These are phyloP conservation scores for Ottelia alismoides DNA, from an alignment of 106 monocot species.

Conservation along the genomic window DNA sequence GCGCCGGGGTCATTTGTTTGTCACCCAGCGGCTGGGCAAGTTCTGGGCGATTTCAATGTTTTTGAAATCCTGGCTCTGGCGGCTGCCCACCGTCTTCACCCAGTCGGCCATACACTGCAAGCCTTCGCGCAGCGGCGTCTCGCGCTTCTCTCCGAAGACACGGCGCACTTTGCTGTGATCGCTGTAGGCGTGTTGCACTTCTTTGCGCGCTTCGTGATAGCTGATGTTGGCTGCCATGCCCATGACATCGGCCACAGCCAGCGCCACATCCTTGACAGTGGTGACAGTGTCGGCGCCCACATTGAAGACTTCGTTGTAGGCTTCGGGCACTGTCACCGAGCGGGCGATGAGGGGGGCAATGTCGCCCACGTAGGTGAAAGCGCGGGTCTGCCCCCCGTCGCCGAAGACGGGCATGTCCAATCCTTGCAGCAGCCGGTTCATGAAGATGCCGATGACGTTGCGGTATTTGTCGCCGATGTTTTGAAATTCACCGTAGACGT, in stretches of 20 bases:
- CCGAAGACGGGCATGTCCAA: neutral
- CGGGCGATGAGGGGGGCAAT: neutral
- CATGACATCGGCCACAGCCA: neutral
- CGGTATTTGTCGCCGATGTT: neutral
- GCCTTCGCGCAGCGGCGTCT: neutral
- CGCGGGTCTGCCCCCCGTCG: neutral
- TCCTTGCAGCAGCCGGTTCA: neutral
- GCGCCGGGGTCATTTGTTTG: too few relatives aligned
- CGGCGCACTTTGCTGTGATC: neutral
- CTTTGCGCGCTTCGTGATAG: neutral
- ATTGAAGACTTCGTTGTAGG: neutral
- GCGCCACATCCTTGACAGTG: neutral
- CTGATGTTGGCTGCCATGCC: neutral
- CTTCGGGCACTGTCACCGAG: neutral
- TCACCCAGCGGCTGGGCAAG: too few relatives aligned
- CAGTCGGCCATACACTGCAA: neutral
- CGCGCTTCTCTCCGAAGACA: neutral
- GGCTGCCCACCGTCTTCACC: too few relatives aligned
- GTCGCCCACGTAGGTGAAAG: neutral
- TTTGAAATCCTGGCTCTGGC: too few relatives aligned
- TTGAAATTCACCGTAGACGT: neutral
- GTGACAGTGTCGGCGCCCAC: neutral
- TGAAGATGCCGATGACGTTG: neutral
- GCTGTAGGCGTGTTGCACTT: neutral
- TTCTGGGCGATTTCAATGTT: too few relatives aligned